Base-by-base conservation (phyloP, 495 filamentous ascomycete genomes). In the Neurospora intermedia region DNA sequence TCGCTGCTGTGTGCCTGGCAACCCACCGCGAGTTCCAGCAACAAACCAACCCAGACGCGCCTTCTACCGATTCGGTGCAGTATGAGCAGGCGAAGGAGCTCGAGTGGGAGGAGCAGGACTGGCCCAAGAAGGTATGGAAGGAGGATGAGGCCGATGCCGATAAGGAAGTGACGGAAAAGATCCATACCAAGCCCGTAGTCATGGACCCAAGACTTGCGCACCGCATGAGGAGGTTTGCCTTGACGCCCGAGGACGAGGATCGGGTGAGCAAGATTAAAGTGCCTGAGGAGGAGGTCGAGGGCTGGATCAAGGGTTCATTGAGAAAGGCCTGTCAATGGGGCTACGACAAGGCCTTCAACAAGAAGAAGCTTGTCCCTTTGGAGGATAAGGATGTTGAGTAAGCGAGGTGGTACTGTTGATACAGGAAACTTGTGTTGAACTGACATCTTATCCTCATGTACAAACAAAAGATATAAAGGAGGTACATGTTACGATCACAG, bases 51-150 rank as follows among this genome's bases (percentile, higher is more conserved):
- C 6, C 71, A 6, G 75, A 80, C 48, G 43, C 73, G 45, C 72
- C 73, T 18, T 16, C 75, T 69, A 59, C 73, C 27, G 72, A 80
- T 72, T 69, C 78, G 72, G 70, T 72, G n/a, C 73, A 77, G 59
- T 86, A 86, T 79, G 91, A 98, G 82, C 92, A 94, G 77, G 86
- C 92, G 73, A 81, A 80, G n/a, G 83, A 88, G n/a, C 86, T 98
- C 20, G 82, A 84, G 39, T 81, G 89, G 72, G 96, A 97, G 82
- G 96, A 98, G 81, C 82, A 81, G 62, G 91, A 97, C 76, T 98
- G 96, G 96, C 87, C 90, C 76, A 98, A 97, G 81, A 87, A 85
- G 3, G 89, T 91, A 8, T 89, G 90, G 82, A 91, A 92, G 80
- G 88, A 87, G 35, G 82, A 87, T 16, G 78, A 88, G 20, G 92